Evolutionary conservation across 2,329 filamentous ascomycete species (phyloP), one percentile per base, ranked within the genome.

Genomic region (Elsinoe ampelina): DNA sequence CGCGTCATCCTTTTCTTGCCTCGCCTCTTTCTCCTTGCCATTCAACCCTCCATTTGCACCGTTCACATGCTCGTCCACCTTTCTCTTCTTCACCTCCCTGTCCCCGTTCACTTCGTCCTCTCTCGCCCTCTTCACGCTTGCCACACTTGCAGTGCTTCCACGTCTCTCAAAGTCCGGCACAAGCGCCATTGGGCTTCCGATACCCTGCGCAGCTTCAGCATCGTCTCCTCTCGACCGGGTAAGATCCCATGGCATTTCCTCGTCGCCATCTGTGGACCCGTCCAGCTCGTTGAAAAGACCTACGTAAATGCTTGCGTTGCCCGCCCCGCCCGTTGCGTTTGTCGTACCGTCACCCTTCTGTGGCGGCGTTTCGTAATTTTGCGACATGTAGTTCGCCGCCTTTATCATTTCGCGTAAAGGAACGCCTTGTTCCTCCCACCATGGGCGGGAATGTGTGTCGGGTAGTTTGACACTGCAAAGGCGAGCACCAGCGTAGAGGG

Each of bases 401-500:
- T 79, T 80, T 41, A 80, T 73, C 61, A 95, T 87, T 60, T 86
- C 82, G 19, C 78, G 75, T 62, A 92, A 77, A 61, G 84, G 80
- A 35, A 90, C 87, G 34, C 82, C 81, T 54, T 95, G 73, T 57
- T 82, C 79, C 59, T 84, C 84, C 92, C 92, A 98, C 93, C 93
- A 98, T 0, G 91, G 80, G 63, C 83, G 79, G 36, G 87, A 88
- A 54, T 84, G 75, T 63, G 95, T 88, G 61, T 89, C 85, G 8
- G 77, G 75, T 57, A 97, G 84, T n/a, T 78, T 80, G 34, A 89
- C 78, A 35, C 82, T 78, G 32, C 83, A 86, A 65, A 90, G 85
- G 42, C 84, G 83, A 58, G 88, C 87, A 5, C 88, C 89, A 59
- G 92, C 93, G 72, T 95, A 96, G 22, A 98, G 80, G 15, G 90